A percentile compares a stretch with the other conserved stretches of the same genome.
phyloP scores from a whole-genome alignment of 2,329 filamentous ascomycete species.

The Coniochaeta sp. region DNA sequence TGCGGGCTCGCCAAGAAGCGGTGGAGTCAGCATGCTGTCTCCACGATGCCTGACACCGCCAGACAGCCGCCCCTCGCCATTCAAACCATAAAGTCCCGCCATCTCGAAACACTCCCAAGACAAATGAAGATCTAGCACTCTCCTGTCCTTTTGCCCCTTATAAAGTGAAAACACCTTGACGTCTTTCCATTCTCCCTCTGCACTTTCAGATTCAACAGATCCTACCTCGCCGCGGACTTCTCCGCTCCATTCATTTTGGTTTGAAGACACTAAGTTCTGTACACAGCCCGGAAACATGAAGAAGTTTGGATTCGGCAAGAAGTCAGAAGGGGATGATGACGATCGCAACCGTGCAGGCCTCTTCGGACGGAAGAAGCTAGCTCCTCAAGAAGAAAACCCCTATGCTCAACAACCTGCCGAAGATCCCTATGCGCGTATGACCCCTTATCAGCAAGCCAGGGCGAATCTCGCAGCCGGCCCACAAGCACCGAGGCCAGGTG shows the following conservation, averaged over 20 bases:
- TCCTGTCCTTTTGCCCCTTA: not conserved
- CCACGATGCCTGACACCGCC: not conserved
- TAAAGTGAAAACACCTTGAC: not conserved
- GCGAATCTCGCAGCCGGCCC: slow-evolving; percentile 20
- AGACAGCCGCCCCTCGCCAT: not conserved
- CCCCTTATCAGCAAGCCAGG: slow-evolving; percentile 36
- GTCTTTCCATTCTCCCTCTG: not conserved
- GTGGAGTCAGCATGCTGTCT: not conserved
- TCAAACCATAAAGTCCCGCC: not conserved
- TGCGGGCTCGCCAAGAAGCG: not conserved
- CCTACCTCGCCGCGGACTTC: not conserved
- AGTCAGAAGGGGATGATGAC: slow-evolving; percentile 40
- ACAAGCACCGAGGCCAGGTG: slow-evolving; percentile 16
- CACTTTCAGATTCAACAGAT: not conserved
- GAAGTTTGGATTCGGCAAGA: slow-evolving; percentile 54
- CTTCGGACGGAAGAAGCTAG: slow-evolving; percentile 46
- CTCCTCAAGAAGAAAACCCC: slow-evolving; percentile 39
- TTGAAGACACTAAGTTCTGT: slow-evolving; percentile 2
- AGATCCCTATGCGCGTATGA: slow-evolving; percentile 47
- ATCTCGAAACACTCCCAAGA: slow-evolving; percentile 8
- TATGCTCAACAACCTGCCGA: slow-evolving; percentile 44
- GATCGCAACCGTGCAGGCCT: slow-evolving; percentile 39
- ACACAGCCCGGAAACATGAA: slow-evolving; percentile 36
- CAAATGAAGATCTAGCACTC: not conserved
- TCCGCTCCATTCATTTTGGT: not conserved